Base-by-base conservation (phyloP, 495 filamentous ascomycete genomes). In the Penicillium daleae region DNA sequence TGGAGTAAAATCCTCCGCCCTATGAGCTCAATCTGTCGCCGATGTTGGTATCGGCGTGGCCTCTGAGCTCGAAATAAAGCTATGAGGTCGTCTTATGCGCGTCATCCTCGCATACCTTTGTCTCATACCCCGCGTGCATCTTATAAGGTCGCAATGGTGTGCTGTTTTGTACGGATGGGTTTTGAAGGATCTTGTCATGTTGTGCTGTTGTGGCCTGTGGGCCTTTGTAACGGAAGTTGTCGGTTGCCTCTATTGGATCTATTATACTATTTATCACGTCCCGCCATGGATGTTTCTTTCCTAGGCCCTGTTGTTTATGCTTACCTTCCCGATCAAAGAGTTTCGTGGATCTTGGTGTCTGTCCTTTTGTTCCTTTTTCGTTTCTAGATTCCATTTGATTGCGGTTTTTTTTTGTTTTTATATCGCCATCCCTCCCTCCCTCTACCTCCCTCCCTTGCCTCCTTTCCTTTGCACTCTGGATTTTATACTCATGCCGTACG, bases 1-100 rank as follows among this genome's bases (percentile, higher is more conserved):
- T 88, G 58, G 81, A 87, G 70, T 86, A 80, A 76, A 64, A 63
- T 50, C 40, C 48, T 37, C 68, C 61, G 61, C 62, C 64, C 49
- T 19, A 5, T 21, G 26, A 31, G 29, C 26, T 29, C 22, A 6
- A 27, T 50, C 5, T 29, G 13, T 2, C 46, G 46, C 15, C 24
- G 46, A 50, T 29, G 12, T 50, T 50, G 24, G 46, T 3, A 50
- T 29, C 46, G 46, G n/a, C 24, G 24, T 29, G 24, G 6, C 46
- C 46, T n/a, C 12, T 24, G 2, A 50, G 12, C 12, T 50, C 39
- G 62, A 57, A 71, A 66, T 58, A 24, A 60, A 64, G 53, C 44
- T 66, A 62, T 61, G 67, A 56, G 67, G 59, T 71, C 62, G 27
- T 50, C 67, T 46, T 68, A 31, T 66, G 35, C 29, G 56, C 57